phyloP scores from a whole-genome alignment of 768 basidiomycete genomes.

The Amanita molliuscula region DNA sequence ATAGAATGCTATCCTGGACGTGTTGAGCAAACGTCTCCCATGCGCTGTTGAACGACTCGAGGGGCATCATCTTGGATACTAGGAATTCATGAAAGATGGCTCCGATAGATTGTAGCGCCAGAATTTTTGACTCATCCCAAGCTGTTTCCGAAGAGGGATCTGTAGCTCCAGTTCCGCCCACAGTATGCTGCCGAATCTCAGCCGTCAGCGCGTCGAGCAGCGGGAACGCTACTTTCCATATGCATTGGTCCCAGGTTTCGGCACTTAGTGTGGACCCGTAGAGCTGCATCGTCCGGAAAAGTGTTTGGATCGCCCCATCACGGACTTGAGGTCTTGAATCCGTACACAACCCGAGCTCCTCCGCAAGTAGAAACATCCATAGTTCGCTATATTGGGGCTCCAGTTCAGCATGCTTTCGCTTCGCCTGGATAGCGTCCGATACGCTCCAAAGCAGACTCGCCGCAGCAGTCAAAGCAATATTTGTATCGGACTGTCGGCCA shows the following conservation, averaged over 20 bases:
- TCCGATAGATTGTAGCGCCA: slow-evolving; percentile 78
- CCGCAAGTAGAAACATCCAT: slow-evolving; percentile 89
- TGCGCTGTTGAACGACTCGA: slow-evolving; percentile 57
- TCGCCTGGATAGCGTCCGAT: slow-evolving; percentile 88
- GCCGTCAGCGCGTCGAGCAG: slow-evolving; percentile 61
- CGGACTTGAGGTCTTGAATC: slow-evolving; percentile 84
- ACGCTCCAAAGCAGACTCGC: slow-evolving; percentile 93
- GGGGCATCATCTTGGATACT: slow-evolving; percentile 56
- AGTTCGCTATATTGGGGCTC: slow-evolving; percentile 71
- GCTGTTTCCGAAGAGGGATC: slow-evolving; percentile 15
- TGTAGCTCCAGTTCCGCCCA: slow-evolving; percentile 6
- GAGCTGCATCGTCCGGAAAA: slow-evolving; percentile 89
- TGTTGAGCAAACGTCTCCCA: slow-evolving; percentile 71
- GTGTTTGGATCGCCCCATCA: slow-evolving; percentile 88
- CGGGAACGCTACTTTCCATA: slow-evolving; percentile 89
- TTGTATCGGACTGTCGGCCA: slow-evolving; percentile 88
- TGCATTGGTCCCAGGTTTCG: slow-evolving; percentile 81
- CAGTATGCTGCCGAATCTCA: slow-evolving; percentile 38
- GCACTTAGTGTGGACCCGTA: slow-evolving; percentile 81
- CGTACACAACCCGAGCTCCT: slow-evolving; percentile 73
- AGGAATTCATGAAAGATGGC: slow-evolving; percentile 79
- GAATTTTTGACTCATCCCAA: slow-evolving; percentile 84
- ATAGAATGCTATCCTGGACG: slow-evolving; percentile 58
- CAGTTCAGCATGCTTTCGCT: slow-evolving; percentile 52
- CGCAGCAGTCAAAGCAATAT: slow-evolving; percentile 90